Evolutionary conservation across 73 alveolate genomes (phyloP).

Genomic region (Tetrahymena malaccensis): DNA sequence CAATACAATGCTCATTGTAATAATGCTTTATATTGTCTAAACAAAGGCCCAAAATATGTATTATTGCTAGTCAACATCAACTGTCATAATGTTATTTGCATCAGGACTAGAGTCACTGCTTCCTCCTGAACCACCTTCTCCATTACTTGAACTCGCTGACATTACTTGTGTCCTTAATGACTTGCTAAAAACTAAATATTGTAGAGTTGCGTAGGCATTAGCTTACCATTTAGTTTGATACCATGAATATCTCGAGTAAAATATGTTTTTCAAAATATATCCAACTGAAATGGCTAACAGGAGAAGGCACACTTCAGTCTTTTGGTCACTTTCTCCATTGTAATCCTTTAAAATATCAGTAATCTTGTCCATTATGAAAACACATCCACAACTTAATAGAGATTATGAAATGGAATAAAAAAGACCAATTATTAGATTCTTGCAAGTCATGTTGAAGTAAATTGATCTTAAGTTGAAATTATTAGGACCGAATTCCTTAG

Average conservation of each 20-base stretch:
- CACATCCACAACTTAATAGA: background rate
- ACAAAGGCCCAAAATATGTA: slow-evolving; percentile 24
- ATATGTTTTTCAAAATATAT: background rate
- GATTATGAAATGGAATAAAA: background rate
- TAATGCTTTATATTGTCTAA: background rate
- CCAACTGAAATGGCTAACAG: background rate
- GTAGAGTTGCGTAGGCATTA: background rate
- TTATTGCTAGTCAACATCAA: slow-evolving; percentile 11
- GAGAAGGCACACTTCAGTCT: background rate
- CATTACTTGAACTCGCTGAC: background rate
- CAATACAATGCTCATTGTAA: background rate
- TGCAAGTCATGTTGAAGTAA: background rate
- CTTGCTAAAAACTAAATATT: background rate
- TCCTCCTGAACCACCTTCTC: slow-evolving; percentile 6
- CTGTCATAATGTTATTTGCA: slow-evolving; percentile 29
- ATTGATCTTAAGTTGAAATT: background rate
- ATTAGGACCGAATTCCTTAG: background rate
- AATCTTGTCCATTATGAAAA: background rate
- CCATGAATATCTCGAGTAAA: background rate
- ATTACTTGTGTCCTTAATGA: background rate
- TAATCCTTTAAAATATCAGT: background rate
- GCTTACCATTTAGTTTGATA: background rate
- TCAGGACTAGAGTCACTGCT: slow-evolving; percentile 19
- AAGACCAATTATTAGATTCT: background rate
- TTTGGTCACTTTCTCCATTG: background rate